phyloP scores from a whole-genome alignment of 2,329 filamentous ascomycete genomes.

The Penicillium carneum region DNA sequence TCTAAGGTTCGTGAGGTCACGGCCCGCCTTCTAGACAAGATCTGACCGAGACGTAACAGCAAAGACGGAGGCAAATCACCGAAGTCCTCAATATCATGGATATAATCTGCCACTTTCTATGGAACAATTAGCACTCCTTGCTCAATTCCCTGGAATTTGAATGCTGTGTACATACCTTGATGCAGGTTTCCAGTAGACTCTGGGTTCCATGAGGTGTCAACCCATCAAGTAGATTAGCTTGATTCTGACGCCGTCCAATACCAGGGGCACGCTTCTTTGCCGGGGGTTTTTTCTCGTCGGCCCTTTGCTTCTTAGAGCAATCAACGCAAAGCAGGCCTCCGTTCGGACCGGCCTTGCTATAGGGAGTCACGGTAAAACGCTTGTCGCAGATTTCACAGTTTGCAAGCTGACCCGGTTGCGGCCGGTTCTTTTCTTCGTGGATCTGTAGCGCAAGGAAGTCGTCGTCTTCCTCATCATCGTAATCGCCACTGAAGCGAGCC shows the following conservation, averaged over 20 bases:
- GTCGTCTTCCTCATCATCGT: conserved; percentile 56
- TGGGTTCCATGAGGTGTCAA: conserved; percentile 54
- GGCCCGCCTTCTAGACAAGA: conserved; percentile 68
- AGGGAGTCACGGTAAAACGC: conserved; percentile 89
- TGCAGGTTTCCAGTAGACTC: conserved; percentile 63
- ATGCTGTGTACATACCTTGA: conserved; percentile 53
- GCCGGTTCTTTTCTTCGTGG: conserved; percentile 63
- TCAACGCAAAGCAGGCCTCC: conserved; percentile 84
- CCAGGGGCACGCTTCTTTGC: conserved; percentile 63
- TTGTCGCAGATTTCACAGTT: conserved; percentile 87
- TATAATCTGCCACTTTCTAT: conserved; percentile 67
- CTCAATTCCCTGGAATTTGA: background rate
- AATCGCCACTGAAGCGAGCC: conserved; percentile 52
- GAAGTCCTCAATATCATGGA: conserved; percentile 69
- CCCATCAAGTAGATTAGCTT: conserved; percentile 86
- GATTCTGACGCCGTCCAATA: conserved; percentile 73
- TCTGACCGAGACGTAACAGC: conserved; percentile 66
- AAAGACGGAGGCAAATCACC: conserved; percentile 67
- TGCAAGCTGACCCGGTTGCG: conserved; percentile 82
- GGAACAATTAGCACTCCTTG: conserved; percentile 28
- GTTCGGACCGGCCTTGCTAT: conserved; percentile 80
- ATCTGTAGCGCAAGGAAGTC: conserved; percentile 58
- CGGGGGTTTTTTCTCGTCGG: conserved; percentile 66
- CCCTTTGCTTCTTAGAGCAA: conserved; percentile 77
- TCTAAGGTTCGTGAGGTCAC: conserved; percentile 58